Evolutionary conservation across 306 rosid genomes (phyloP).

Genomic region (Vachellia pachyceras): DNA sequence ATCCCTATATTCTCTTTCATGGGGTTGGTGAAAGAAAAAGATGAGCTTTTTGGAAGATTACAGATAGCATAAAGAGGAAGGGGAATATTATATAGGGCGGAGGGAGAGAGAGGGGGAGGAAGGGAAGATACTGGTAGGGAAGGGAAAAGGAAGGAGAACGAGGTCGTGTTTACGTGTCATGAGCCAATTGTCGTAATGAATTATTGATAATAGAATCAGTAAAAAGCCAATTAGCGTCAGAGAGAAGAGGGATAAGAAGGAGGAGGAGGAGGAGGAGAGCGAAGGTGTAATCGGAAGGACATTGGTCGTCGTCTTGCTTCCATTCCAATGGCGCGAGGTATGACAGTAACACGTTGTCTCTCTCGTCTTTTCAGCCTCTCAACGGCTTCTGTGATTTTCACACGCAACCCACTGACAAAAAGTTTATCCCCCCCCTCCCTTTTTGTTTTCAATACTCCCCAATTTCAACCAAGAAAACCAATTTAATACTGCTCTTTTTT

Average conservation of each 20-base stretch:
- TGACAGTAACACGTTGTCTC: slow-evolving; percentile 35
- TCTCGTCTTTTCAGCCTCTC: slow-evolving; percentile 13
- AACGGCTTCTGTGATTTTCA: slow-evolving; percentile 66
- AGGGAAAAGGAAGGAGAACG: no score
- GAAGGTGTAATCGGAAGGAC: no score
- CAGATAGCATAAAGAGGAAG: neutral
- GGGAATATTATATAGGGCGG: neutral
- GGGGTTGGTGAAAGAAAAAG: slow-evolving; percentile 38
- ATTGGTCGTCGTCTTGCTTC: no score
- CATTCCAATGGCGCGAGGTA: no score
- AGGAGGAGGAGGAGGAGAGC: no score
- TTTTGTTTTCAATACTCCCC: no score
- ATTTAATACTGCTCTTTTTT: no score
- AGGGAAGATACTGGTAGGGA: slow-evolving; percentile 26
- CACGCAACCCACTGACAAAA: slow-evolving; percentile 69
- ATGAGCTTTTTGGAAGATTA: slow-evolving; percentile 4
- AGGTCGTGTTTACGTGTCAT: neutral
- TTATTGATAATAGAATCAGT: no score
- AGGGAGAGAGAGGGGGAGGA: neutral
- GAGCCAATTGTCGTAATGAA: no score
- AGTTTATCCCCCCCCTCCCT: slow-evolving; percentile 61
- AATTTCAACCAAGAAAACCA: no score
- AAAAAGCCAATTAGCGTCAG: neutral
- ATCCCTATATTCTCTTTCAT: slow-evolving; percentile 16
- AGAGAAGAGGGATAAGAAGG: no score